Conservation (phyloP, 75 land plant genomes). For the Pseudotsuga menziesii region DNA sequence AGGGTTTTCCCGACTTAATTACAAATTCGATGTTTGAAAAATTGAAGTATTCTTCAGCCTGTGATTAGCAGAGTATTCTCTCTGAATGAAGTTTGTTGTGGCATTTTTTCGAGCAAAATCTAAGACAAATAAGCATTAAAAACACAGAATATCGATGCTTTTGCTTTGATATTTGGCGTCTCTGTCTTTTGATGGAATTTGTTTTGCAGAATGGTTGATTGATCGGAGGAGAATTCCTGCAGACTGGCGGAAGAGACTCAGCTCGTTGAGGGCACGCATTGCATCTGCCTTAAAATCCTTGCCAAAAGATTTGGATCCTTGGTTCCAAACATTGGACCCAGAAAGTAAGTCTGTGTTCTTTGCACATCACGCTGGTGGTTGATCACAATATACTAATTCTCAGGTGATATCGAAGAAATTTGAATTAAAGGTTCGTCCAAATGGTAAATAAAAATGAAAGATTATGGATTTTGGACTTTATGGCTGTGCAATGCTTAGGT, state of each 20-base stretch:
- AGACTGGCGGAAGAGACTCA: slow-evolving; percentile 83
- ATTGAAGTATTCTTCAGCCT: neutral
- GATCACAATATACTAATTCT: too few species aligned
- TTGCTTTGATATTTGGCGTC: neutral
- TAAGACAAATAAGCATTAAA: neutral
- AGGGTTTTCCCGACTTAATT: neutral
- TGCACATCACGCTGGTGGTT: too few species aligned
- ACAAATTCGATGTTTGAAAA: neutral
- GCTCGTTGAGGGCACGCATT: slow-evolving; percentile 41
- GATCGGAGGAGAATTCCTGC: slow-evolving; percentile 87
- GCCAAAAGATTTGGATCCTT: slow-evolving; percentile 68
- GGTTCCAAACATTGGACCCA: slow-evolving; percentile 50
- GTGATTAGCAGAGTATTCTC: neutral
- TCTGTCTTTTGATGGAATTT: neutral
- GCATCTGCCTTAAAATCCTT: slow-evolving; percentile 49
- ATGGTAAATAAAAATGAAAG: too few species aligned
- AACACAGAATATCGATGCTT: neutral
- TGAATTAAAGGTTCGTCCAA: too few species aligned
- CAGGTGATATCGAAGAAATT: too few species aligned
- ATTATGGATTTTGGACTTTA: too few species aligned
- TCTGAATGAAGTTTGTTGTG: neutral
- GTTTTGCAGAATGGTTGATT: slow-evolving; percentile 83
- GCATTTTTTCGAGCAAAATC: neutral
- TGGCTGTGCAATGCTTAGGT: too few species aligned
- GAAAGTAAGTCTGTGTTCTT: slow-evolving; percentile 44